Evolutionary conservation across 306 rosid species (phyloP).

Genomic region (Comarum palustre): DNA sequence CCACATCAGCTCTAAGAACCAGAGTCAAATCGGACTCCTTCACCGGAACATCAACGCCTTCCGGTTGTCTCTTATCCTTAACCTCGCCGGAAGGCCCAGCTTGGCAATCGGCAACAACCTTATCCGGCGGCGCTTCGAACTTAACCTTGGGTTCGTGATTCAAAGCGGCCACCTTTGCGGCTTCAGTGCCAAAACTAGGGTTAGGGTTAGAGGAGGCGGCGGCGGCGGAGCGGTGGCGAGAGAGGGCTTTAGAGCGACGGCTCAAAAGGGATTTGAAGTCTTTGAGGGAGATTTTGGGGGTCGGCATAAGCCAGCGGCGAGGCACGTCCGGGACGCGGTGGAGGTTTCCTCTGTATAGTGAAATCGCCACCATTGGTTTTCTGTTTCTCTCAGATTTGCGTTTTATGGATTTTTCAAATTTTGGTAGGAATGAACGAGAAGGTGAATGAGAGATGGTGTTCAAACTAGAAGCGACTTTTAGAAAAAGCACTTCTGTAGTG

Average conservation of each 20-base stretch:
- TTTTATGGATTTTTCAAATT: background rate
- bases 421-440: background rate
- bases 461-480: background rate
- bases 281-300: constrained; percentile 60
- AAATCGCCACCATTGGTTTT: constrained; percentile 69
- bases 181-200: constrained; percentile 28
- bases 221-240: constrained; percentile 35
- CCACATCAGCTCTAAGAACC: constrained; percentile 17
- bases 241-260: constrained; percentile 79
- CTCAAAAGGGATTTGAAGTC: constrained; percentile 66
- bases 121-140: constrained; percentile 16
- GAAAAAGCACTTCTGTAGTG: background rate
- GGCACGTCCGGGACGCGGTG: constrained; percentile 73
- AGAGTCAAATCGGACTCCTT: constrained; percentile 33
- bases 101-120: constrained; percentile 26
- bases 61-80: constrained; percentile 25
- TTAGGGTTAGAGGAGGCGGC: constrained; percentile 26
- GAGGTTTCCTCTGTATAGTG: constrained; percentile 93
- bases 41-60: constrained; percentile 27
- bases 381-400: constrained; percentile 3
- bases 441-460: background rate
- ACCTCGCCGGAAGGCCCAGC: constrained; percentile 47
- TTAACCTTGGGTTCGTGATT: constrained; percentile 10
- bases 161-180: constrained; percentile 14
- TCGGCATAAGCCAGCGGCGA: constrained; percentile 85